Base-by-base conservation (phyloP, 768 basidiomycete genomes). In the Candolleomyces efflorescens region DNA sequence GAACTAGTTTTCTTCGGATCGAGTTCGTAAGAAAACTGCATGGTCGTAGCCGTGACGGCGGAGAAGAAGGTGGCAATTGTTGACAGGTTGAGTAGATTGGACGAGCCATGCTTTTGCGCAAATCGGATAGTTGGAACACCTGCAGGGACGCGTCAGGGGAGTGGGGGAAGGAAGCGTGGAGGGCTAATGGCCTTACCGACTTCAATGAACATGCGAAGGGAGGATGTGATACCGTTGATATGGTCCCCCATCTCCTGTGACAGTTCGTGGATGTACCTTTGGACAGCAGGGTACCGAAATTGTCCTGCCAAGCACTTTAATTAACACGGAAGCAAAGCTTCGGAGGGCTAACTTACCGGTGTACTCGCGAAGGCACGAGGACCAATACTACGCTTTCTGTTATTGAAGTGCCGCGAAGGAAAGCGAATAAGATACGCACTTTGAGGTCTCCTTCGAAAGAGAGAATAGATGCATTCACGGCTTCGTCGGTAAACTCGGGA, bases 1-100 rank as follows among this genome's bases (percentile, higher is more conserved):
- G 78, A 69, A 20, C 81, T 59, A 0, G 67, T 52, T 0, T 65
- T 75, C 11, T 65, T 62, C 4, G 9, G 15, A 2, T 64, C 57
- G 5, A 80, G 66, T 39, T 75, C 70, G 62, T 78, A 86, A 2
- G 87, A 87, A 64, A 84, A 87, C 64, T 89, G 87, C 62, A 89
- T 69, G 0, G 86, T 86, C 7, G 86, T 86, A 24, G 87, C 87
- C 0, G 86, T 88, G 56, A 89, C 86, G 17, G 84, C 86, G 32
- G 84, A 86, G 69, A 89, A 88, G 71, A 90, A 89, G 52, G 87
- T 90, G 24, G 87, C 87, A 3, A 90, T 85, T 6, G 88, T 89
- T 38, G 86, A 87, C 32, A 90, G 74, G 60, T 88, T 89, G 23
- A 89, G 78, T 17, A 90, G 73, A 62, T 89, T 89, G 43, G 78